Evolutionary conservation across 306 rosid species (phyloP), one percentile per base, ranked within the genome.

Genomic region (Chamaecrista fasciculata): DNA sequence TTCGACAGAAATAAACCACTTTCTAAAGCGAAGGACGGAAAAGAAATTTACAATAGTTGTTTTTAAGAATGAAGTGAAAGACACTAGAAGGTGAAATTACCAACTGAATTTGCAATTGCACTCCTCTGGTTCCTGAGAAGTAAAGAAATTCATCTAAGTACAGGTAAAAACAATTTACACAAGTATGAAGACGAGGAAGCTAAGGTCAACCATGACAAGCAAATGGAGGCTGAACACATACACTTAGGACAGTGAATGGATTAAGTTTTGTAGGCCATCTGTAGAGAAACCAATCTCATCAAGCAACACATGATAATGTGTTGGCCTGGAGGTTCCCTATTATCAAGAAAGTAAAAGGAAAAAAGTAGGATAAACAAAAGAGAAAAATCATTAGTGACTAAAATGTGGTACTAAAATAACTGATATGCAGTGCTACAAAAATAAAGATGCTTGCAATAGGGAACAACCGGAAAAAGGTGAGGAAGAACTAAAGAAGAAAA

Each of bases 211-310:
- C 4, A 61, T 12, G 55, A 50, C 40, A 52, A 72, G 69, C 58
- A 39, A 47, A 20, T 50, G 66, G 43, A 29, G 66, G 34, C 42
- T 4, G 72, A 86, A 49, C 59, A 72, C 95, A 70, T 88, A 94
- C 98, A 84, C 96, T 11, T 94, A 94, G 58, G 83, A 86, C 34
- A 90, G 81, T 8, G 91, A 90, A 66, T 85, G 84, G 73, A 88
- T 85, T 23, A 90, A 75, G 69, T 88, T 82, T 81, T 94, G 97
- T 79, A 94, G 69, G 64, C 44, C 92, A 63, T 94, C 98, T 2
- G 86, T 82, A 0, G 98, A 85, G 83, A 94, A 88, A 66, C 96
- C 98, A 43, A 90, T 94, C 85, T 94, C 97, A 68, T 94, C 98
- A 26, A 90, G 73, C 78, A 90, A 72, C 66, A 90, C 96, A 44